phyloP scores from a whole-genome alignment of 2,329 filamentous ascomycete species.

The Diaporthe helianthi region DNA sequence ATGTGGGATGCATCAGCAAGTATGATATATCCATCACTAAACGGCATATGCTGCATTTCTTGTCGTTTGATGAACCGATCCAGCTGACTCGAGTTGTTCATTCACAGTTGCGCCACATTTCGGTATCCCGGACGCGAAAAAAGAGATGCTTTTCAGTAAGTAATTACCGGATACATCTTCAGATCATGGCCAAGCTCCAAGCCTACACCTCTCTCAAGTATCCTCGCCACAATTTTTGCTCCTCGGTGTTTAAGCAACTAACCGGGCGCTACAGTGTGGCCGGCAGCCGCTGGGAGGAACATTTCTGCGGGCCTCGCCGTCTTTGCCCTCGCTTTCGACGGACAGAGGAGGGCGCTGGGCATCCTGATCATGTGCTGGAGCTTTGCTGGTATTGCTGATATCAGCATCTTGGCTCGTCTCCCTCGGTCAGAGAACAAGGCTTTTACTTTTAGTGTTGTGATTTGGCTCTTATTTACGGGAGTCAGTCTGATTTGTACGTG shows the following conservation, averaged over 20 bases:
- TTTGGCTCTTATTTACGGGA: background rate
- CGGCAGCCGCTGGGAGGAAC: background rate
- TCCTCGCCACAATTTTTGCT: too few relatives aligned
- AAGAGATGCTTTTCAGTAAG: conserved; percentile 1
- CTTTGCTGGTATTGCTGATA: conserved; percentile 5
- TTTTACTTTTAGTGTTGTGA: background rate
- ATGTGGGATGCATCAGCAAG: conserved; percentile 1
- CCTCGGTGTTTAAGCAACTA: background rate
- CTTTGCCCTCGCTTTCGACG: background rate
- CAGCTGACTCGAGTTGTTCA: background rate
- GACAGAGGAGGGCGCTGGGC: conserved; percentile 1
- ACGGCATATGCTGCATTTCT: background rate
- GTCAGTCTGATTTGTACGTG: background rate
- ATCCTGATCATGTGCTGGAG: conserved; percentile 11
- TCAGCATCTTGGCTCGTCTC: background rate
- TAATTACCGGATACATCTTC: background rate
- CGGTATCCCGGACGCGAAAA: background rate
- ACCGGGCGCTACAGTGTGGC: background rate
- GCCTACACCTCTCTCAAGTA: background rate
- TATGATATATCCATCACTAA: background rate
- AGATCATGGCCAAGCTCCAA: background rate
- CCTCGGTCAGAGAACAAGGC: background rate
- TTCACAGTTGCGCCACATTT: background rate
- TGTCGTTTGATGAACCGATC: background rate
- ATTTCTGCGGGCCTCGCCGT: background rate